Percentiles rank a stretch among this genome's conserved stretches.
Evolutionary conservation across 2,329 filamentous ascomycete genomes (phyloP).

Genomic region (Cordyceps tenuipes): DNA sequence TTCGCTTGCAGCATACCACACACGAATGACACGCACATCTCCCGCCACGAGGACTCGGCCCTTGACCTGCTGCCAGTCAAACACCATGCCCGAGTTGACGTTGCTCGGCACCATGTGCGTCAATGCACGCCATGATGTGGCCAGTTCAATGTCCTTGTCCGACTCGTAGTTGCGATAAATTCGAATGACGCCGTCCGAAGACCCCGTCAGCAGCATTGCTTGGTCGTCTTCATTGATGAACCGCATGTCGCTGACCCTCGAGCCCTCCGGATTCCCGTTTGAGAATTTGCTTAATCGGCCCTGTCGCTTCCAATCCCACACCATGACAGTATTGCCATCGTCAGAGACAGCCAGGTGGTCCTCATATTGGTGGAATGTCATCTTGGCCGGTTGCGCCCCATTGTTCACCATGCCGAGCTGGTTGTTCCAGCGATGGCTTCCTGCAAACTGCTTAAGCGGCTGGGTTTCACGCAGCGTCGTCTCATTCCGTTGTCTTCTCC

Average conservation of each 20-base stretch:
- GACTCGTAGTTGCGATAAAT: conserved; percentile 90
- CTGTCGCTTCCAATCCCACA: conserved; percentile 89
- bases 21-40: conserved; percentile 87
- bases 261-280: conserved; percentile 86
- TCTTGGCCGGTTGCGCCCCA: conserved; percentile 77
- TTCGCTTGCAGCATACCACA: conserved; percentile 93
- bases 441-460: conserved; percentile 81
- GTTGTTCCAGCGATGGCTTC: conserved; percentile 79
- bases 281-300: conserved; percentile 75
- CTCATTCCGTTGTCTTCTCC: conserved; percentile 88
- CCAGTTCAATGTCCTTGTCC: conserved; percentile 67
- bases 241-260: conserved; percentile 86
- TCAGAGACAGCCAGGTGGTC: conserved; percentile 91
- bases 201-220: conserved; percentile 87
- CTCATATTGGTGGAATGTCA: conserved; percentile 97
- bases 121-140: conserved; percentile 83
- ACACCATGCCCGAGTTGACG: conserved; percentile 89
- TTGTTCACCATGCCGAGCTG: conserved; percentile 81
- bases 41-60: conserved; percentile 92
- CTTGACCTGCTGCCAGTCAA: conserved; percentile 98
- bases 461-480: conserved; percentile 87
- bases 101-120: conserved; percentile 92
- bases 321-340: conserved; percentile 78
- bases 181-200: conserved; percentile 88
- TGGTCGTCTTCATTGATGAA: conserved; percentile 99